Evolutionary conservation across 164 flowering plant species (phyloP), one percentile per base, ranked within the genome.

Genomic region (Brasenia schreberi): DNA sequence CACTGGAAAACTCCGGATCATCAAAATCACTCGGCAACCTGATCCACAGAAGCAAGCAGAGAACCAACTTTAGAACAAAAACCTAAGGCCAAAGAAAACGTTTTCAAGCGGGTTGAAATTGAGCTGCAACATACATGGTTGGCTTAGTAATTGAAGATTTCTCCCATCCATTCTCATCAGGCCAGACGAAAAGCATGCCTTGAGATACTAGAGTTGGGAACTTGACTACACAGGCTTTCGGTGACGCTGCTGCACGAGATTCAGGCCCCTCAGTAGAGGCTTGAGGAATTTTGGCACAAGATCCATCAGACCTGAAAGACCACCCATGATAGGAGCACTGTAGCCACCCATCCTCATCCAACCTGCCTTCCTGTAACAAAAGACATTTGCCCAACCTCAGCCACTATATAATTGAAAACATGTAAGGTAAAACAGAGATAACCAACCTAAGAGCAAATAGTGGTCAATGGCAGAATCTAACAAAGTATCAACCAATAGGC

Each of bases 121-220:
- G 7, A 3, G 63, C 63, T 60, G 19, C 63, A 60, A 60, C 63
- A 60, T 80, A 90, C 98, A 73, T 81, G 11, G 93, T 88, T 60
- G 96, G 90, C 66, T 81, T 68, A 17, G 96, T 80, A 65, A 84
- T 81, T 61, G 71, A 71, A 71, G 97, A 93, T 82, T 84, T 84
- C 74, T 91, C 93, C 89, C 77, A 83, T 5, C 97, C 96, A 76
- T 89, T 88, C 76, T 94, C 97, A 75, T 94, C 96, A 2, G 99
- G 97, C 97, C 97, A 94, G 71, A 94, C 99, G 78, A 91, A 94
- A 62, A 94, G 95, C 75, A 94, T 74, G 27, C 99, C 99, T 72
- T 94, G 97, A 70, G 99, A 94, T 45, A 87, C 92, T 76, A 82
- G 80, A 0, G 96, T 91, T 3, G 99, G 97, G 66, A 91, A 76